Evolutionary conservation across 352 stramenopile genomes (phyloP).

Genomic region (Aphanomyces stellatus): DNA sequence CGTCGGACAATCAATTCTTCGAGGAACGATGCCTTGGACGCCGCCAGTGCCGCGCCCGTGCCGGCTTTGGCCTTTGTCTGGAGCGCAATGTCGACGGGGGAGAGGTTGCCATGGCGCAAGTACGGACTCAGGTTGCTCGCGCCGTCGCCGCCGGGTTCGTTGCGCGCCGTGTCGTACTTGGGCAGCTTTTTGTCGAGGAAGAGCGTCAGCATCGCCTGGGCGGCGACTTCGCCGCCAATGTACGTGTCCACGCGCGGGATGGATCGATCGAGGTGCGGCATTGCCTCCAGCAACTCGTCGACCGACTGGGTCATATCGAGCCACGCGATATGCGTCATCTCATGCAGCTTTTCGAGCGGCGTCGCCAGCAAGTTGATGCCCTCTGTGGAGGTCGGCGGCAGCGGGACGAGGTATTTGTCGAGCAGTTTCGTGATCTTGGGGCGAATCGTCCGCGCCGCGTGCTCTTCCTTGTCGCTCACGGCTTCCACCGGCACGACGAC

Average conservation of each 20-base stretch:
- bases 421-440: slow-evolving; percentile 93
- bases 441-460: slow-evolving; percentile 96
- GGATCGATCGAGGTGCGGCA: slow-evolving; percentile 52
- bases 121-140: slow-evolving; percentile 91
- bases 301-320: slow-evolving; percentile 43
- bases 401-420: slow-evolving; percentile 67
- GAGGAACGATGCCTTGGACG: slow-evolving; percentile 44
- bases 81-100: slow-evolving; percentile 54
- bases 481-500: slow-evolving; percentile 95
- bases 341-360: background rate
- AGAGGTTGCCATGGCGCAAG: slow-evolving; percentile 91
- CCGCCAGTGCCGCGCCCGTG: slow-evolving; percentile 12
- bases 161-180: slow-evolving; percentile 74
- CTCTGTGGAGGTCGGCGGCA: slow-evolving; percentile 23
- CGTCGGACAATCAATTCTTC: slow-evolving; percentile 96
- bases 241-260: slow-evolving; percentile 54
- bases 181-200: slow-evolving; percentile 83
- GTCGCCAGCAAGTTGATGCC: background rate
- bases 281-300: slow-evolving; percentile 26
- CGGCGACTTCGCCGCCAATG: slow-evolving; percentile 55
- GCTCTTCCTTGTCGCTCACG: slow-evolving; percentile 91
- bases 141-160: slow-evolving; percentile 91
- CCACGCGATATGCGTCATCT: background rate
- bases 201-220: slow-evolving; percentile 56
- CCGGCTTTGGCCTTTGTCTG: slow-evolving; percentile 9